Evolutionary conservation across 2,329 filamentous ascomycete genomes (phyloP).

Genomic region (Chrysoporthe cubensis): DNA sequence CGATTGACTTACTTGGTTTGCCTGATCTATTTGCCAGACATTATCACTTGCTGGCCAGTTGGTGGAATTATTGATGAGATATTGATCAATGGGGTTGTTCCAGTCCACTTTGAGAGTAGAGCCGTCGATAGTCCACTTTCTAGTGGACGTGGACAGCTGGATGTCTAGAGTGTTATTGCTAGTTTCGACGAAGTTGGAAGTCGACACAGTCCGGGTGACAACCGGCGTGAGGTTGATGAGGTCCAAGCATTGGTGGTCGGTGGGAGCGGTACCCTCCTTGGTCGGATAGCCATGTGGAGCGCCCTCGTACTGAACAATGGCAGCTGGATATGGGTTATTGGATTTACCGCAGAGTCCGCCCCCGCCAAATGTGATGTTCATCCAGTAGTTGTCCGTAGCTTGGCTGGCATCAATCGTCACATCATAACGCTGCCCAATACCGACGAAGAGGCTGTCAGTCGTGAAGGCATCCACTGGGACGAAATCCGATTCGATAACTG

Average conservation of each 20-base stretch:
- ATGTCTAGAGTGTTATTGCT: constrained; percentile 35
- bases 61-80: constrained; percentile 37
- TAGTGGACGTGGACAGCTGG: constrained; percentile 31
- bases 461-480: constrained; percentile 55
- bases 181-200: constrained; percentile 35
- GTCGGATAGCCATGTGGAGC: constrained; percentile 38
- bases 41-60: constrained; percentile 35
- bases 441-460: constrained; percentile 54
- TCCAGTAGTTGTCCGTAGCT: constrained; percentile 43
- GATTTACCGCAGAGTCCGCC: constrained; percentile 39
- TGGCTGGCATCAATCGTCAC: constrained; percentile 49
- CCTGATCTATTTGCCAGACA: constrained; percentile 35
- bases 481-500: constrained; percentile 56
- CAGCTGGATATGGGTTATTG: constrained; percentile 40
- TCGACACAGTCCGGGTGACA: constrained; percentile 34
- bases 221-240: constrained; percentile 45
- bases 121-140: constrained; percentile 41
- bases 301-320: constrained; percentile 45
- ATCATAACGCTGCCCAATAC: constrained; percentile 52
- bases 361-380: constrained; percentile 41
- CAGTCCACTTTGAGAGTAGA: constrained; percentile 44
- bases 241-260: constrained; percentile 32
- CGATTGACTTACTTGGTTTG: constrained; percentile 26
- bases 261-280: constrained; percentile 34
- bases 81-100: constrained; percentile 45